Evolutionary conservation across 2,329 filamentous ascomycete species (phyloP).

Genomic region (Ophiostoma tasmaniense): DNA sequence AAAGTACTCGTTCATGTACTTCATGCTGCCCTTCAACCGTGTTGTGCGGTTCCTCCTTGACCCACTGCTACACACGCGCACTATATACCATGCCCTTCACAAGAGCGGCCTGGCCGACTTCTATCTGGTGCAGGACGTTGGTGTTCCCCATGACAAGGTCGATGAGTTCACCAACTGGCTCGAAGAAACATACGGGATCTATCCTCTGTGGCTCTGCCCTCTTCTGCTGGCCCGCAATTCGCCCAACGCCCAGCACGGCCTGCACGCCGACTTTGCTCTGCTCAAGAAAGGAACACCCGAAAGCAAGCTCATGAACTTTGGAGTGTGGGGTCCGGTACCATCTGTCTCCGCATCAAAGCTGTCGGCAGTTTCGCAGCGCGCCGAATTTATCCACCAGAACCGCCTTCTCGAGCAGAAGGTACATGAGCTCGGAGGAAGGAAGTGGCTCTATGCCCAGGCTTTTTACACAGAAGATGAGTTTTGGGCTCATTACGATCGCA

Average conservation of each 20-base stretch:
- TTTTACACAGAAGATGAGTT: constrained; percentile 62
- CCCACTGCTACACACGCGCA: constrained; percentile 52
- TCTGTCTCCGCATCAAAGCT: background rate
- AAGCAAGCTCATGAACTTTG: constrained; percentile 50
- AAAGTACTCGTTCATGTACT: constrained; percentile 54
- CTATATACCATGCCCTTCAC: constrained; percentile 59
- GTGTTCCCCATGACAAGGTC: constrained; percentile 37
- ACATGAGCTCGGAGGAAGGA: constrained; percentile 52
- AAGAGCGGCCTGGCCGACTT: constrained; percentile 50
- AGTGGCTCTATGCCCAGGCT: constrained; percentile 62
- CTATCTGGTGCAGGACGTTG: constrained; percentile 59
- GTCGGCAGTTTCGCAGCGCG: constrained; percentile 28
- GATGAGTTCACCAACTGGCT: constrained; percentile 41
- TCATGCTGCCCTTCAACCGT: constrained; percentile 50
- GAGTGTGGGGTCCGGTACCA: constrained; percentile 46
- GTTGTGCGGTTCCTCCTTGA: constrained; percentile 54
- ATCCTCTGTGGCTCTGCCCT: constrained; percentile 51
- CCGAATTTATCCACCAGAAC: constrained; percentile 46
- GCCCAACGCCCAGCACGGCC: constrained; percentile 36
- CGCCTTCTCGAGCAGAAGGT: constrained; percentile 52
- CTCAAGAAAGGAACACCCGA: constrained; percentile 22
- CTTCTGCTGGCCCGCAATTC: constrained; percentile 36
- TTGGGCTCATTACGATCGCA: constrained; percentile 54
- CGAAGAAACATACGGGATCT: constrained; percentile 38
- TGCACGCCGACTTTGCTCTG: constrained; percentile 39